A percentile compares a stretch with the other conserved stretches of the same genome.
These are phyloP conservation scores for Linderina pennispora DNA, from an alignment of 192 early-diverging fungal genomes.

Conservation along the genomic window DNA sequence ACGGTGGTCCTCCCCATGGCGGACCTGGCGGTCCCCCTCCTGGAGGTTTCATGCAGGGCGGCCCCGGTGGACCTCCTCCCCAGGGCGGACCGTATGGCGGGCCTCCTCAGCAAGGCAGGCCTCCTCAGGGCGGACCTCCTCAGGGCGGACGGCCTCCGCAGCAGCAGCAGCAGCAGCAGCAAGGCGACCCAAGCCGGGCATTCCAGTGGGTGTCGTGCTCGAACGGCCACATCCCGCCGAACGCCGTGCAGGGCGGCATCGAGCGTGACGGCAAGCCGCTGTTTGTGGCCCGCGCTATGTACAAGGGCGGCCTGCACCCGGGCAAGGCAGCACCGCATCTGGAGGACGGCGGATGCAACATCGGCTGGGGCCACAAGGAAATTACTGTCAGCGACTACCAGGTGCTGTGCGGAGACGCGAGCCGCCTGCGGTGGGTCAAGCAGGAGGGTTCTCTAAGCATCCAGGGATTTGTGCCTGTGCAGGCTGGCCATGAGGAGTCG, in stretches of 20 bases:
- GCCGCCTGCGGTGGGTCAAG: slow-evolving; percentile 49
- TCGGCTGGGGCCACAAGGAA: slow-evolving; percentile 56
- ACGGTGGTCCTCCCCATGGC: not conserved
- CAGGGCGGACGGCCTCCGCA: slow-evolving; percentile 1
- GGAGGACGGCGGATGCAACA: slow-evolving; percentile 40
- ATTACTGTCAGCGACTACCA: slow-evolving; percentile 44
- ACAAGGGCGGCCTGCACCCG: slow-evolving; percentile 49
- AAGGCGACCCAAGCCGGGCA: slow-evolving; percentile 1
- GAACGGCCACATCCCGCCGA: slow-evolving; percentile 40
- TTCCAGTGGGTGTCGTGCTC: slow-evolving; percentile 40
- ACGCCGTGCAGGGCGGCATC: slow-evolving; percentile 53
- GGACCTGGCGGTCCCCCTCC: not conserved
- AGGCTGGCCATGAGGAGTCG: slow-evolving; percentile 39
- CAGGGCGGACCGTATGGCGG: not conserved
- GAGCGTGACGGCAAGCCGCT: slow-evolving; percentile 53
- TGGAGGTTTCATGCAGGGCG: too few relatives aligned
- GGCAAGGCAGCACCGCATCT: slow-evolving; percentile 47
- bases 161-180: too few relatives aligned
- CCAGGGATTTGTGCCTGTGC: slow-evolving; percentile 25
- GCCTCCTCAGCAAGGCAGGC: slow-evolving; percentile 8
- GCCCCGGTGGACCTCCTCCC: too few relatives aligned
- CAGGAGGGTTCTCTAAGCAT: slow-evolving; percentile 40
- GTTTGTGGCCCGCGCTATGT: slow-evolving; percentile 49
- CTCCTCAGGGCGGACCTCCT: slow-evolving; percentile 1
- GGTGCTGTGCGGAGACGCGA: slow-evolving; percentile 57